Conservation (phyloP, 306 rosid species). For the Cucurbita argyrosperma region DNA sequence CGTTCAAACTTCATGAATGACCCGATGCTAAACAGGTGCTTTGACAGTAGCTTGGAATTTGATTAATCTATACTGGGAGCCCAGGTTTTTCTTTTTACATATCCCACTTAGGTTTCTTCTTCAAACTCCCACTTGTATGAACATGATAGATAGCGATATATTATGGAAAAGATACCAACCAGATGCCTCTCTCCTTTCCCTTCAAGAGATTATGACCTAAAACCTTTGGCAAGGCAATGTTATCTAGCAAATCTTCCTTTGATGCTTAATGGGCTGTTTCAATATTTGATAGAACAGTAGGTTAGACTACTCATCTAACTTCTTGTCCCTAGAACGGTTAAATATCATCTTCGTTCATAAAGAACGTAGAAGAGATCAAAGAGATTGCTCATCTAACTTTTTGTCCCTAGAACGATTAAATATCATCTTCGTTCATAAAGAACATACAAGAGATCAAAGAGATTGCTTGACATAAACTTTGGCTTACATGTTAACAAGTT, state of each 20-base stretch:
- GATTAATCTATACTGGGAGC: neutral
- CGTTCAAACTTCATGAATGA: constrained; percentile 33
- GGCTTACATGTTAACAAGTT: no score
- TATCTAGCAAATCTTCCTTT: neutral
- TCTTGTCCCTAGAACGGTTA: neutral
- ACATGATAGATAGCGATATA: neutral
- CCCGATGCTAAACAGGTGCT: neutral
- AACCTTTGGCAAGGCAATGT: neutral
- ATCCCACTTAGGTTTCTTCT: neutral
- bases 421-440: neutral
- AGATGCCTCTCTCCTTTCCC: neutral
- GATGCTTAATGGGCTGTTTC: neutral
- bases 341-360: neutral
- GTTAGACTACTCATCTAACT: neutral
- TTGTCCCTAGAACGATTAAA: neutral
- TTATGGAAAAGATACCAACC: neutral
- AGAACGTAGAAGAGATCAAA: neutral
- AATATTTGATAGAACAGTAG: neutral
- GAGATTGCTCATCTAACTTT: neutral
- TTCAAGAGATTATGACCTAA: neutral
- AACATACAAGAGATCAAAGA: neutral
- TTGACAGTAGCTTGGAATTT: neutral
- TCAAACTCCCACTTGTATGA: neutral
- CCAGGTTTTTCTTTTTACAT: neutral
- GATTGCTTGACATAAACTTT: neutral